Percentiles rank a stretch among this genome's conserved stretches.
These are phyloP conservation scores for Pseudognaphalium luteoalbum DNA, from an alignment of 129 eudicot species.

Conservation along the genomic window DNA sequence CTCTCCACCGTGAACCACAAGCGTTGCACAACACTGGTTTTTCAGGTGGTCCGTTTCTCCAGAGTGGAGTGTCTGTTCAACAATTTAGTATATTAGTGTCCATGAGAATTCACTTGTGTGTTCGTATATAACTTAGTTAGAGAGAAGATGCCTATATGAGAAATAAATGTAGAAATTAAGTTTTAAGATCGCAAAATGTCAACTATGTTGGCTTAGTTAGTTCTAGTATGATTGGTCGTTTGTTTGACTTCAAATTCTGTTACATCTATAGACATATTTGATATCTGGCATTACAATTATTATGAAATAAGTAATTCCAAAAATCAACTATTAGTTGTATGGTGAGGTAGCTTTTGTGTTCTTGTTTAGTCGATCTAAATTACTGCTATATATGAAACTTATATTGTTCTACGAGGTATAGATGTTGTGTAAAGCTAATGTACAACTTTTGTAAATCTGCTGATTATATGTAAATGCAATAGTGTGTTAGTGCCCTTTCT, in stretches of 20 bases:
- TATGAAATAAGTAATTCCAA: neutral
- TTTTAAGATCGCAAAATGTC: neutral
- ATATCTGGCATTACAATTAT: neutral
- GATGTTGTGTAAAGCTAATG: neutral
- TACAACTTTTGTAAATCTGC: neutral
- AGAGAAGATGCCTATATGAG: neutral
- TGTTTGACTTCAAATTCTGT: neutral
- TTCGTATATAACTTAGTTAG: neutral
- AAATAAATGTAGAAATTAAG: neutral
- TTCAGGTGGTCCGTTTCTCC: slow-evolving; percentile 37
- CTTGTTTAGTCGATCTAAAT: neutral
- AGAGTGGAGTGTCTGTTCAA: slow-evolving; percentile 41
- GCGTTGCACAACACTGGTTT: slow-evolving; percentile 50
- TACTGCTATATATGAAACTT: neutral
- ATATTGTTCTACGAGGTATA: neutral
- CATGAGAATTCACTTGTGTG: slow-evolving; percentile 1
- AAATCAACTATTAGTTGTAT: slow-evolving; percentile 3
- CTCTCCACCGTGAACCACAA: slow-evolving; percentile 44
- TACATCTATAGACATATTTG: neutral
- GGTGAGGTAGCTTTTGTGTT: neutral
- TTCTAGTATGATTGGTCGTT: neutral
- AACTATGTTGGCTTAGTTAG: neutral
- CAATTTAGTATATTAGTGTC: slow-evolving; percentile 17
- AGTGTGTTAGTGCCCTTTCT: neutral
- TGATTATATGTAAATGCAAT: neutral